phyloP scores from a whole-genome alignment of 176 grass and related monocot species.

The Hordeum vulgare region MorexV3_pseudomolecules_assembly NC_058520.1:14371490-14371989 shows the following conservation, averaged over 20 bases:
- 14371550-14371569: neutral
- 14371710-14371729: neutral
- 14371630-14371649: neutral
- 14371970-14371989: rapidly evolving
- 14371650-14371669: neutral
- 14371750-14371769: neutral
- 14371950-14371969: neutral
- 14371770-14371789: neutral
- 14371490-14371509: neutral
- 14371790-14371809: neutral
- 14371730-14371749: neutral
- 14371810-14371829: too few relatives aligned
- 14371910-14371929: neutral
- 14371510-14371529: neutral
- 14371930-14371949: neutral
- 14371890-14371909: neutral
- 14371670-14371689: neutral
- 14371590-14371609: neutral
- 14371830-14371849: neutral
- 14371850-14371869: neutral
- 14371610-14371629: neutral
- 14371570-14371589: neutral
- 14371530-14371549: neutral
- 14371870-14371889: neutral
- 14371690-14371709: neutral